Percentiles rank a stretch among this genome's conserved stretches.
phyloP scores from a whole-genome alignment of 1,139 yeast genomes.

The Suhomyces maxii region DNA sequence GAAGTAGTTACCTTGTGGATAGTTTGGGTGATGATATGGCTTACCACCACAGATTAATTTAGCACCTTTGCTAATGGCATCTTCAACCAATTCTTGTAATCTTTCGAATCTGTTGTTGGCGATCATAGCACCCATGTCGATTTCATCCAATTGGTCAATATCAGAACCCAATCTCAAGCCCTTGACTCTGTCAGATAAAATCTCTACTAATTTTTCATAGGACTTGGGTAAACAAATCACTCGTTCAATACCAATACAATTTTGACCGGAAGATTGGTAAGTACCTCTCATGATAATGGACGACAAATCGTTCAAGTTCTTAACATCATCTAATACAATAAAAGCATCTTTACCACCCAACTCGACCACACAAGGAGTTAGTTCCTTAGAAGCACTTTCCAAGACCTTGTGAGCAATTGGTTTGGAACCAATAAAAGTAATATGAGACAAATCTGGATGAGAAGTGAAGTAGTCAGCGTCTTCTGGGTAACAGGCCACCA shows the following conservation, averaged over 20 bases:
- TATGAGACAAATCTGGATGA: slow-evolving; percentile 78
- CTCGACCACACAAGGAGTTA: slow-evolving; percentile 93
- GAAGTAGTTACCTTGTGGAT: slow-evolving; percentile 71
- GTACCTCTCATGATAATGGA: slow-evolving; percentile 91
- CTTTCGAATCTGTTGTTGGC: slow-evolving; percentile 70
- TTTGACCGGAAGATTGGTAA: slow-evolving; percentile 95
- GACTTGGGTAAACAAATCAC: slow-evolving; percentile 73
- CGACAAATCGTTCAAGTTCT: slow-evolving; percentile 59
- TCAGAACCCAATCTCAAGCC: slow-evolving; percentile 80
- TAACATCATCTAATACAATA: slow-evolving; percentile 74
- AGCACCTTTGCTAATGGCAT: slow-evolving; percentile 84
- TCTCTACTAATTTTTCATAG: slow-evolving; percentile 60
- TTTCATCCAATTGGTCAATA: slow-evolving; percentile 82
- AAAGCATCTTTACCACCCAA: slow-evolving; percentile 95
- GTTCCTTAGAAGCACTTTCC: slow-evolving; percentile 72
- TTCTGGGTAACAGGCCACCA: slow-evolving; percentile 76
- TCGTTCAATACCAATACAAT: slow-evolving; percentile 95
- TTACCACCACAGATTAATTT: slow-evolving; percentile 75
- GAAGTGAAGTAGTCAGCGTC: slow-evolving; percentile 84
- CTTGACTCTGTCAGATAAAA: slow-evolving; percentile 58
- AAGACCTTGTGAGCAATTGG: slow-evolving; percentile 90
- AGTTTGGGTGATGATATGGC: slow-evolving; percentile 40
- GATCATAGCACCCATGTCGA: slow-evolving; percentile 96
- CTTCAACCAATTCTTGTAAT: slow-evolving; percentile 63
- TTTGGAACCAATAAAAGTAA: slow-evolving; percentile 94